Evolutionary conservation across 2,329 filamentous ascomycete species (phyloP).

Genomic region (Stromatinia cepivora): DNA sequence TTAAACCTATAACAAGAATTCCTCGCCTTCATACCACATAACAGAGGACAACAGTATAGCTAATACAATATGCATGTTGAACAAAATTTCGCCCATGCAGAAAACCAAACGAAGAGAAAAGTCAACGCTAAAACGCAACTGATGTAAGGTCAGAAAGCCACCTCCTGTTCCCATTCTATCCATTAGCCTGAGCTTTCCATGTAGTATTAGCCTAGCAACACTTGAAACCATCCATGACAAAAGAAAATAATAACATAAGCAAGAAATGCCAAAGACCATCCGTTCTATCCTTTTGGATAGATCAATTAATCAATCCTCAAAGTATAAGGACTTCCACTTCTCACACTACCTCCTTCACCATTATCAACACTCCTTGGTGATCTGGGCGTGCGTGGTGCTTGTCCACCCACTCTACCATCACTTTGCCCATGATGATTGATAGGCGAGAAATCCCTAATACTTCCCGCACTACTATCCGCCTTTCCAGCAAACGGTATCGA

Average conservation of each 20-base stretch:
- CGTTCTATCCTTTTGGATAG: neutral
- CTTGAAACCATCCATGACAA: neutral
- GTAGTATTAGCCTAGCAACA: neutral
- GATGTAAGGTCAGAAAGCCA: neutral
- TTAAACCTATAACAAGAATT: neutral
- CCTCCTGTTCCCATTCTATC: neutral
- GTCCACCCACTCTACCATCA: conserved; percentile 24
- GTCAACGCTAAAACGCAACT: conserved; percentile 6
- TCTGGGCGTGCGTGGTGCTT: conserved; percentile 1
- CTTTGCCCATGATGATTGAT: conserved; percentile 26
- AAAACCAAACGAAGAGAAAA: neutral
- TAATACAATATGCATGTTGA: neutral
- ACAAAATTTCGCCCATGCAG: neutral
- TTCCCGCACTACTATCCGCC: conserved; percentile 27
- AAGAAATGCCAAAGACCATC: neutral
- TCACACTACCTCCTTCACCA: conserved; percentile 24
- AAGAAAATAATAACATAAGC: neutral
- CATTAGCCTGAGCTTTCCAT: neutral
- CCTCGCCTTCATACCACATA: neutral
- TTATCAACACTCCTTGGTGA: conserved; percentile 25
- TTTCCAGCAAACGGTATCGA: conserved; percentile 20
- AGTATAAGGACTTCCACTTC: conserved; percentile 34
- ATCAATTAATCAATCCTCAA: conserved; percentile 31
- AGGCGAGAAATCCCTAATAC: conserved; percentile 35
- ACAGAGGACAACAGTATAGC: neutral